Base-by-base conservation (phyloP, 1,284 basidiomycete species). In the Wallemia hederae region DNA sequence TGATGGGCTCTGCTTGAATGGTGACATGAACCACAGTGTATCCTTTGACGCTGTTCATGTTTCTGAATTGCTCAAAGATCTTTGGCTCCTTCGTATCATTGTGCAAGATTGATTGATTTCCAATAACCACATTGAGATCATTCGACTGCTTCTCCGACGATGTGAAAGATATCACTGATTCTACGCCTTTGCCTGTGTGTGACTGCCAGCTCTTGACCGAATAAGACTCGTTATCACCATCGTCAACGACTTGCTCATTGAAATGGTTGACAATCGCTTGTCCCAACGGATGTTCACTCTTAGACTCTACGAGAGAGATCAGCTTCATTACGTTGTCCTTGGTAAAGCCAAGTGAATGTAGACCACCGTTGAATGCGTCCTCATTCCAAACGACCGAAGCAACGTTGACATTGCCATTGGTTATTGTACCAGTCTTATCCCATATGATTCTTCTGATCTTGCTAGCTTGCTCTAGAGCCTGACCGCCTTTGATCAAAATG, bases 351-450 rank as follows among this genome's bases (percentile, higher is more conserved):
- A 49, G 22, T 17, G 39, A 49, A 49, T 49, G 39, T 15, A 11
- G 5, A 49, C n/a, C n/a, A 22, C n/a, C 39, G 3, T n/a, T 49
- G n/a, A 49, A 49, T 17, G 14, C n/a, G 5, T 49, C 39, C 3
- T 49, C 39, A 22, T 49, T 49, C 39, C 39, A 49, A 15, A 5
- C 39, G 24, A 58, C 25, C 2, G 56, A 25, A 26, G 56, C 24
- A 34, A 86, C 72, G 1, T 78, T 80, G 1, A 79, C 76, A 70
- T 82, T 84, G 57, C 92, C 94, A 58, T 85, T 76, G 0, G 94
- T 98, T 15, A 99, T 80, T 0, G 94, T 99, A 2, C 94, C 94
- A 0, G 94, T 99, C 77, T 99, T 99, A 76, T 99, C 94, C 61
- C 98, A 73, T 0, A 96, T 78, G 65, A 98, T 81, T 31, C 80